Percentiles rank a stretch among this genome's conserved stretches.
Conservation (phyloP, 202 grass and related monocot species). For the Zizania palustris region DNA sequence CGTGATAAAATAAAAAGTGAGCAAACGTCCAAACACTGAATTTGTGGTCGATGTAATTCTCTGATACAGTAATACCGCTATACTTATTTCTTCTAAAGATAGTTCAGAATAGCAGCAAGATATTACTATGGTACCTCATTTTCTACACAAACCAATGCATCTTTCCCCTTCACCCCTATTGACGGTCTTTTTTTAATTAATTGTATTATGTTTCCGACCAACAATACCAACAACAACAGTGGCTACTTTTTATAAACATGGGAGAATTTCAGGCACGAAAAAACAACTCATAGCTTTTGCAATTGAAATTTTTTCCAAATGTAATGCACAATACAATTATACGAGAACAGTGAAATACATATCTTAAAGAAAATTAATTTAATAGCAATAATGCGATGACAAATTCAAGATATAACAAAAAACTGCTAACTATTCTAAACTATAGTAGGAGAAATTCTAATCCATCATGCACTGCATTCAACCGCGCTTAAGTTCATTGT, state of each 20-base stretch:
- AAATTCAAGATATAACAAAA: too few species aligned
- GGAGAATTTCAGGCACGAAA: not conserved
- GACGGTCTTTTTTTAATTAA: not conserved
- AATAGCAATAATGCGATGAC: too few species aligned
- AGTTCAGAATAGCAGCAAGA: not conserved
- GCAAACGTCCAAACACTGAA: not conserved
- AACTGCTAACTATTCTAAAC: too few species aligned
- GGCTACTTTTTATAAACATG: not conserved
- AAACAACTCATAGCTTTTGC: too few species aligned
- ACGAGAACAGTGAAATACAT: too few species aligned
- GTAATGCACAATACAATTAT: too few species aligned
- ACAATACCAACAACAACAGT: not conserved
- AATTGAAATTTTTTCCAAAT: too few species aligned
- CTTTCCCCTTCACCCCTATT: not conserved
- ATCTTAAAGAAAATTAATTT: too few species aligned
- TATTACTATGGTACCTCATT: not conserved
- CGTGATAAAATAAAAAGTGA: not conserved
- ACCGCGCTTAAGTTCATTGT: slow-evolving; percentile 39
- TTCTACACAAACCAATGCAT: too few species aligned
- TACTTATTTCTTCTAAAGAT: not conserved
- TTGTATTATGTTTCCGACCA: not conserved
- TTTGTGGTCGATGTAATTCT: not conserved
- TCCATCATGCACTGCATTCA: not conserved
- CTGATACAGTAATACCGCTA: not conserved
- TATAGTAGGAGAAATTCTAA: too few species aligned